phyloP scores from a whole-genome alignment of 305 asterid genomes.

The Fraxinus xanthoxyloides region DNA sequence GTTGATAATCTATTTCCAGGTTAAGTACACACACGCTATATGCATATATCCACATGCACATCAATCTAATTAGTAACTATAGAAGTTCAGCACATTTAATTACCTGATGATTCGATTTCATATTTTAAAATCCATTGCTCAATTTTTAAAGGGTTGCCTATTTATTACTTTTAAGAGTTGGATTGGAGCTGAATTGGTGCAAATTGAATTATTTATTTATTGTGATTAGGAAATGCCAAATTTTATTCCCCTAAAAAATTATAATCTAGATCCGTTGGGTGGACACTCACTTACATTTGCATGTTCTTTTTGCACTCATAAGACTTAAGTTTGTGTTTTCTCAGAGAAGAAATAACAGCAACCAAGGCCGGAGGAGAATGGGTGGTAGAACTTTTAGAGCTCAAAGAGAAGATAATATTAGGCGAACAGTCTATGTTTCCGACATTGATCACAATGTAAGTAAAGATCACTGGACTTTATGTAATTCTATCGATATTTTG shows the following conservation, averaged over 20 bases:
- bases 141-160: neutral
- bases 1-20: neutral
- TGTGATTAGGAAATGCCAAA: neutral
- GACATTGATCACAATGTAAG: slow-evolving; percentile 86
- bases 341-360: slow-evolving; percentile 68
- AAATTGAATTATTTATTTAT: neutral
- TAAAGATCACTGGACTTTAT: slow-evolving; percentile 5
- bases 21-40: neutral
- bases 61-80: neutral
- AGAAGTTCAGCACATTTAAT: neutral
- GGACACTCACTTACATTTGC: neutral
- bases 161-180: neutral
- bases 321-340: slow-evolving; percentile 15
- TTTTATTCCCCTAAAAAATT: neutral
- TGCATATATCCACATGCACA: neutral
- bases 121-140: neutral
- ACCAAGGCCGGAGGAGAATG: slow-evolving; percentile 61
- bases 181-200: neutral
- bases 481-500: neutral
- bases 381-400: slow-evolving; percentile 72
- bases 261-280: neutral
- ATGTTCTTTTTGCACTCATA: neutral
- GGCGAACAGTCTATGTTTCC: slow-evolving; percentile 93
- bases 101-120: neutral
- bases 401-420: slow-evolving; percentile 89